Conservation (phyloP, 306 rosid genomes). For the Albizia julibrissin region DNA sequence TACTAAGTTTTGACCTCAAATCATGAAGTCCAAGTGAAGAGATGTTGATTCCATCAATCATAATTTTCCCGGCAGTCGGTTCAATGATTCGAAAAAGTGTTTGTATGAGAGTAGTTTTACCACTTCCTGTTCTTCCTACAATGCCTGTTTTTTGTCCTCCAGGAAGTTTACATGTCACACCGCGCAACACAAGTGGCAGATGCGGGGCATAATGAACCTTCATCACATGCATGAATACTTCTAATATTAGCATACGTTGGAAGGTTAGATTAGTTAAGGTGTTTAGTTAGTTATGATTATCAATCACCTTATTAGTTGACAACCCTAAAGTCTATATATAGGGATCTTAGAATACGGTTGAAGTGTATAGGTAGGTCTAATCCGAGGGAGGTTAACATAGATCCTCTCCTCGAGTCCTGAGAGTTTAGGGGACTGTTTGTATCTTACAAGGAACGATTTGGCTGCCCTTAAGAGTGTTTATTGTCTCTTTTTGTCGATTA, state of each 20-base stretch:
- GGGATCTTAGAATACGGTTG: not conserved
- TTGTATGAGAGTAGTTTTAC: slow-evolving; percentile 83
- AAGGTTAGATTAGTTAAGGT: not conserved
- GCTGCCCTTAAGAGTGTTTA: not conserved
- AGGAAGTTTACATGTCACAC: slow-evolving; percentile 65
- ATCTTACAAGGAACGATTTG: not conserved
- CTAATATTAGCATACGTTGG: not conserved
- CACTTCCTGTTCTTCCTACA: slow-evolving; percentile 93
- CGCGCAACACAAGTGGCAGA: slow-evolving; percentile 84
- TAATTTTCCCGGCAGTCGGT: slow-evolving; percentile 60
- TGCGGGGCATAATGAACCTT: slow-evolving; percentile 92
- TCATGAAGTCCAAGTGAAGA: slow-evolving; percentile 75
- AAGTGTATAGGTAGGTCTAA: not conserved
- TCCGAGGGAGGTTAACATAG: not conserved
- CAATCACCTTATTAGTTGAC: not conserved
- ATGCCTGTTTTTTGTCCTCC: slow-evolving; percentile 87
- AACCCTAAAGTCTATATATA: too few relatives aligned
- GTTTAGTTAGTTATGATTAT: too few relatives aligned
- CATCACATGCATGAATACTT: slow-evolving; percentile 14
- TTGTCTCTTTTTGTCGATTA: not conserved
- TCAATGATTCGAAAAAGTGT: slow-evolving; percentile 77
- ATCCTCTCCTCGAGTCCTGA: not conserved
- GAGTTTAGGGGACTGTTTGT: not conserved
- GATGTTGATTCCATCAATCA: slow-evolving; percentile 66
- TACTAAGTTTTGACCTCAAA: slow-evolving; percentile 78